Evolutionary conservation across 441 rosid species (phyloP), one percentile per base, ranked within the genome.

Genomic region (Viola pubescens): DNA sequence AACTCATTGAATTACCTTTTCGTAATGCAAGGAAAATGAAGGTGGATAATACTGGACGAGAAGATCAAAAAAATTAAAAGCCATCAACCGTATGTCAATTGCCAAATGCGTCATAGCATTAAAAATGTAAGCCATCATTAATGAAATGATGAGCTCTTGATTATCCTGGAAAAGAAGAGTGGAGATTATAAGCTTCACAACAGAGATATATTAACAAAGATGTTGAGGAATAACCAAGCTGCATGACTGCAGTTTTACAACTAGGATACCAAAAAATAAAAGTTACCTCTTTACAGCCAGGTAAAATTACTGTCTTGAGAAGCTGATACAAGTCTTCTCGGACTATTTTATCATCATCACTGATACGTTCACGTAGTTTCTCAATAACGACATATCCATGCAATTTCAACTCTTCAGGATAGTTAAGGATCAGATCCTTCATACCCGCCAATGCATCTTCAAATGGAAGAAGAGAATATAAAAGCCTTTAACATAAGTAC

Each of bases 81-180:
- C 97, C 94, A 82, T 88, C 80, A 90, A 70, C 58, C 95, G 94
- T 73, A 90, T 82, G 12, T 94, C 97, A 60, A 88, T 59, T 12
- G 85, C 71, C 67, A 87, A 77, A 74, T 82, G 69, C 52, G 92
- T 80, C 99, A 88, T 90, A 19, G 94, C 91, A 44, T 62, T 77
- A 66, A 91, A 94, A 62, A 91, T 82, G 65, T 81, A 81, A n/a
- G 86, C 72, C 97, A 88, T 85, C 81, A 87, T 74, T 69, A 77
- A 74, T 60, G 90, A 76, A 70, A 88, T 69, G 37, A 87, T 60
- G 50, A 77, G 84, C 48, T 95, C 84, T 70, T 80, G 87, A 77
- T 79, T 81, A 65, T 85, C 98, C 97, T 94, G 84, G 52, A 66
- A 39, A 70, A 43, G 56, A 54, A 70, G 45, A 56, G 65, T 54